phyloP scores from a whole-genome alignment of 148 eudicot species.

The Vaccinium corymbosum region DNA sequence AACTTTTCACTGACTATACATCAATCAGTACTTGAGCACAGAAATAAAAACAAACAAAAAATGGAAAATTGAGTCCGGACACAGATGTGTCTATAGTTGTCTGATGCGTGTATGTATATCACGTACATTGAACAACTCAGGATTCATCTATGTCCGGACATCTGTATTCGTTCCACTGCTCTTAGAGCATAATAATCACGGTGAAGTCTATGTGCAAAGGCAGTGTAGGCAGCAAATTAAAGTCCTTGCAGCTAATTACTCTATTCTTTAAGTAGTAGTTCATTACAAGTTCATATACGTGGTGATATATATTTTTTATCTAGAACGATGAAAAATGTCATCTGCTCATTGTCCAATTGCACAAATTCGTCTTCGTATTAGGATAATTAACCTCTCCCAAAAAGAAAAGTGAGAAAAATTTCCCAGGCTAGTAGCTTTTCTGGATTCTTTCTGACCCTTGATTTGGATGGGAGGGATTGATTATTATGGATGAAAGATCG shows the following conservation, averaged over 20 bases:
- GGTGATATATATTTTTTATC: neutral
- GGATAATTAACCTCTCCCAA: neutral
- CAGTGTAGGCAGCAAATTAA: no score
- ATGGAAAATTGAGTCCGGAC: neutral
- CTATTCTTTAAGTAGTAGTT: neutral
- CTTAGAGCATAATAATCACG: no score
- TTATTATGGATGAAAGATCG: neutral
- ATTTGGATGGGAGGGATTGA: neutral
- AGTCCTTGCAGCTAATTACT: neutral
- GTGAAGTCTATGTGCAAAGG: no score
- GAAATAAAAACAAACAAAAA: neutral
- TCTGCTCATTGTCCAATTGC: neutral
- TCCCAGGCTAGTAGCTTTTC: neutral
- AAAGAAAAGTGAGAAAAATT: neutral
- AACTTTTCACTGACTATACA: neutral
- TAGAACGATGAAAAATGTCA: neutral
- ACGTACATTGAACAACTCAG: no score
- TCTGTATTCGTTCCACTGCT: no score
- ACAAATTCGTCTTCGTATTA: neutral
- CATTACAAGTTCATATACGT: neutral
- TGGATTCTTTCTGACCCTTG: neutral
- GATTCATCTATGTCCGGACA: no score
- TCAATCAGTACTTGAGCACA: neutral
- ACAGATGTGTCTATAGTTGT: neutral
- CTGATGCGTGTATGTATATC: neutral